Evolutionary conservation across 176 grass and related monocot species (phyloP), one percentile per base, ranked within the genome.

Genomic region (Eragrostis curvula): DNA sequence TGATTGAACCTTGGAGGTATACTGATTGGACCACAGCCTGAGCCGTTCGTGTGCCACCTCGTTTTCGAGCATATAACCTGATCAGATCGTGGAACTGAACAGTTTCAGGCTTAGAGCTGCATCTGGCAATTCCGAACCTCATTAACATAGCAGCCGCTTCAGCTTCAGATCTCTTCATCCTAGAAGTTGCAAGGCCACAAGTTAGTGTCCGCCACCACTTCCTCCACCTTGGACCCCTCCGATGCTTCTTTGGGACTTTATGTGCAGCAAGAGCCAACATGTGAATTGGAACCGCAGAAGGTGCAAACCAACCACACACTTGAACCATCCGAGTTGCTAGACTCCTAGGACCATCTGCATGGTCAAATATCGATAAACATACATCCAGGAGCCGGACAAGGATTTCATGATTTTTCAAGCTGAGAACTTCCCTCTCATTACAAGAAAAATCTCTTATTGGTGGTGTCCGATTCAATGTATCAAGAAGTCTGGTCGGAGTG

Each of bases 361-460:
- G 96, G 68, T 98, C 96, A 78, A 98, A 95, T 84, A 98, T 98
- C 1, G 93, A 95, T 71, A 95, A 51, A 65, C 93, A 98, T 62
- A 95, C 93, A 85, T 98, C 96, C 45, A 98, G 74, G 41, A 98
- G 85, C 21, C 94, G 91, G 29, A 95, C 62, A 69, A 98, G 82
- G 73, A 81, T 85, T 84, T 88, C 63, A 64, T 98, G 85, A 63
- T 75, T 90, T 82, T 87, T 93, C 45, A 95, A 88, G 56, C 84
- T 81, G 82, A 83, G 67, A 68, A 29, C 71, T 79, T 98, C 96
- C 65, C 75, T 89, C 32, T 93, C 92, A 66, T 74, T 90, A 82
- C 86, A 95, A 73, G 89, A 86, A 65, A 90, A 79, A 61, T 98
- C 89, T 78, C 84, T 85, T 75, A 85, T 42, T 17, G 91, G 90